These are phyloP conservation scores for Umbelopsis sp. DNA, from an alignment of 192 early-diverging fungal species.

Conservation along the genomic window DNA sequence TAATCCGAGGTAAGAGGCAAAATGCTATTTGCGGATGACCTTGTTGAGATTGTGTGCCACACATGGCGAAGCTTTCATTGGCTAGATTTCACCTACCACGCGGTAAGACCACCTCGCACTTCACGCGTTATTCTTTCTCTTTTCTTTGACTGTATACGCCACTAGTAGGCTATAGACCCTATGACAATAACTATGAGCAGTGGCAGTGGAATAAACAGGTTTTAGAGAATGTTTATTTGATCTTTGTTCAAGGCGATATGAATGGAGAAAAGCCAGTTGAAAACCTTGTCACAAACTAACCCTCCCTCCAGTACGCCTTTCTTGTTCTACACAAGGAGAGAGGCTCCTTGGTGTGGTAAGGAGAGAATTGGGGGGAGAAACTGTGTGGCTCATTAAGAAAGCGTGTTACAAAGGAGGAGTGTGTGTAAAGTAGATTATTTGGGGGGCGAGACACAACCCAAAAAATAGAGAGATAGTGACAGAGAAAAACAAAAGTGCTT, in stretches of 20 bases:
- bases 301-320: not conserved
- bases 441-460: not conserved
- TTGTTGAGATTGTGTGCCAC: constrained; percentile 4
- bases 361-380: not conserved
- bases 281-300: not conserved
- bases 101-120: constrained; percentile 16
- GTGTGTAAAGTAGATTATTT: not conserved
- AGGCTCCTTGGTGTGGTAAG: constrained; percentile 2
- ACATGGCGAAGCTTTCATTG: constrained; percentile 17
- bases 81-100: constrained; percentile 12
- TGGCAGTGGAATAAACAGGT: not conserved
- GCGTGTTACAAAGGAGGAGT: constrained; percentile 10
- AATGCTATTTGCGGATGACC: constrained; percentile 1
- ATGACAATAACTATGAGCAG: not conserved
- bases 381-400: constrained; percentile 4
- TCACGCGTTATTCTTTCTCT: not conserved
- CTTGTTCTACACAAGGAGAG: not conserved
- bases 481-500: not conserved
- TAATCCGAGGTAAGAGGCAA: not conserved
- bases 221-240: not conserved
- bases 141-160: constrained; percentile 1
- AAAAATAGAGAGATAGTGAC: not conserved
- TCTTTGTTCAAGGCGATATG: no score
- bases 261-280: no score
- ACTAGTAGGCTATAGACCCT: not conserved